Conservation (phyloP, 148 eudicot genomes). For the Dysphania ambrosioides region DNA sequence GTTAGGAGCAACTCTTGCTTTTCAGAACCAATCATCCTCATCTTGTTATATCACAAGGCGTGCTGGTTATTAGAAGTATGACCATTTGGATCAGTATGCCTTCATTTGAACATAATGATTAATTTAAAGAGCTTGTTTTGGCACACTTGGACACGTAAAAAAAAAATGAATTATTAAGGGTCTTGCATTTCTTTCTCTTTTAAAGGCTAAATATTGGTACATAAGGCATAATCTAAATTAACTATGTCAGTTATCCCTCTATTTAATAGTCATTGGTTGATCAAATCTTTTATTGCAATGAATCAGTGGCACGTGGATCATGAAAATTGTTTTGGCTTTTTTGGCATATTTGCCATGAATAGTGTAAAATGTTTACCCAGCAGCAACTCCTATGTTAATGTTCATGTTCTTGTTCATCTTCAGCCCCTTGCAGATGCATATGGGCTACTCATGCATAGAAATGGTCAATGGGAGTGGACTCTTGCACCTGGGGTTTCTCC, state of each 20-base stretch:
- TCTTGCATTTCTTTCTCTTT: not conserved
- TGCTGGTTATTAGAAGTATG: not conserved
- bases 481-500: constrained; percentile 98
- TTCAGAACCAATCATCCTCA: not conserved
- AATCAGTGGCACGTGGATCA: not conserved
- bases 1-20: not conserved
- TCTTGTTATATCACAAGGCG: not conserved
- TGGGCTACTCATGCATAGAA: constrained; percentile 95
- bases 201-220: not conserved
- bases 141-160: not conserved
- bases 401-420: constrained; percentile 30
- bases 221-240: not conserved
- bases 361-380: constrained; percentile 1
- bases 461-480: constrained; percentile 99
- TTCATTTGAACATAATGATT: not conserved
- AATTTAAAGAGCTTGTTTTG: not conserved
- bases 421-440: constrained; percentile 97
- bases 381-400: constrained; percentile 9
- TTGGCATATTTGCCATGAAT: not conserved
- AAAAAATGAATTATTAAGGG: not conserved
- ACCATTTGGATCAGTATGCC: not conserved
- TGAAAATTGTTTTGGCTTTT: not conserved
- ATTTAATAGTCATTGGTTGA: not conserved
- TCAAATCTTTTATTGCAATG: not conserved
- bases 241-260: not conserved